phyloP scores from a whole-genome alignment of 2,329 filamentous ascomycete genomes.

The Penicillium olsonii region DNA sequence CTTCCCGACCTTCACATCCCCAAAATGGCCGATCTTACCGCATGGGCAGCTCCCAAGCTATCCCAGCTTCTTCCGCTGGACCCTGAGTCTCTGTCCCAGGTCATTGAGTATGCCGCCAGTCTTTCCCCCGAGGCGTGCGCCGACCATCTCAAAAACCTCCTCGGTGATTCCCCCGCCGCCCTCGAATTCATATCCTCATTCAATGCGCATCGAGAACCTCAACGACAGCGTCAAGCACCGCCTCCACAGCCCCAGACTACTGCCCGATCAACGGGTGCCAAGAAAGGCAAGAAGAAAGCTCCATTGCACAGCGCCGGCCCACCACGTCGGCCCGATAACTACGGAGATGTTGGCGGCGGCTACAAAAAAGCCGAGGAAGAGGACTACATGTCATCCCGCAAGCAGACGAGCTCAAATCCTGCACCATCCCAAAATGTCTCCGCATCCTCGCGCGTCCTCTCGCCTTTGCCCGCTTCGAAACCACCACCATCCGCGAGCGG shows the following conservation, averaged over 20 bases:
- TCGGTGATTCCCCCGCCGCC: conserved; percentile 79
- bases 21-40: conserved; percentile 34
- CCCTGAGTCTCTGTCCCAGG: conserved; percentile 77
- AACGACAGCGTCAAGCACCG: conserved; percentile 27
- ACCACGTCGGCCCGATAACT: conserved; percentile 64
- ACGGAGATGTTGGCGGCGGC: conserved; percentile 65
- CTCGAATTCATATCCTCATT: conserved; percentile 72
- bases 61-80: conserved; percentile 80
- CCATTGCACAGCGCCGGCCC: conserved; percentile 63
- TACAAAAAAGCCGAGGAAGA: conserved; percentile 73
- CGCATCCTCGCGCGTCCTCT: conserved; percentile 47
- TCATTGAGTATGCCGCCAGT: conserved; percentile 77
- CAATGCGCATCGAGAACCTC: conserved; percentile 62
- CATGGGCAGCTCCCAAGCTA: conserved; percentile 70
- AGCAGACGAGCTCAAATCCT: conserved; percentile 46
- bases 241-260: conserved; percentile 8
- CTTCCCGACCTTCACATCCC: background rate
- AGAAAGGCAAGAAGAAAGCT: conserved; percentile 58
- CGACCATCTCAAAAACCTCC: conserved; percentile 81
- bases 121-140: conserved; percentile 76
- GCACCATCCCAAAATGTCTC: conserved; percentile 39
- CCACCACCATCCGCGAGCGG: conserved; percentile 70
- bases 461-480: conserved; percentile 45
- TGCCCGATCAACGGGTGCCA: conserved; percentile 11
- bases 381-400: conserved; percentile 67